These are phyloP conservation scores for Solanum chiquidenum DNA, from an alignment of 257 asterid genomes.

Conservation along the genomic window DNA sequence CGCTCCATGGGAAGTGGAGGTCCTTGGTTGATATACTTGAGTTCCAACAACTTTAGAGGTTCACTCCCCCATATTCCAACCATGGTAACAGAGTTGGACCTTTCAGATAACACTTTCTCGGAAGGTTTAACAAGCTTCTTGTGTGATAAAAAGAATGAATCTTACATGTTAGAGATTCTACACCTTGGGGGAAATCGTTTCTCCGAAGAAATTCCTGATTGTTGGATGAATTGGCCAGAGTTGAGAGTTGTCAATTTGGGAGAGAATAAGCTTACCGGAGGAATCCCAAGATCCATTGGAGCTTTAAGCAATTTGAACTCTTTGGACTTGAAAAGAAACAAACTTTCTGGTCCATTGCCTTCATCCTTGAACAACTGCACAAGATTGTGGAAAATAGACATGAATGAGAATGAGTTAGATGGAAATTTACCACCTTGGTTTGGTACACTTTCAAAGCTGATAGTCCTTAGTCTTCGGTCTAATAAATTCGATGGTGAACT, in stretches of 20 bases:
- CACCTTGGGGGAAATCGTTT: slow-evolving; percentile 13
- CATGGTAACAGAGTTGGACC: neutral
- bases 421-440: slow-evolving; percentile 23
- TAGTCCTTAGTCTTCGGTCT: slow-evolving; percentile 10
- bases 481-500: slow-evolving; percentile 15
- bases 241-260: slow-evolving; percentile 1
- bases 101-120: slow-evolving; percentile 15
- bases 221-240: slow-evolving; percentile 8
- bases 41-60: slow-evolving; percentile 23
- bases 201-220: slow-evolving; percentile 17
- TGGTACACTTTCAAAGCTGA: slow-evolving; percentile 6
- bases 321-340: slow-evolving; percentile 10
- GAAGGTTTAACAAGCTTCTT: slow-evolving; percentile 8
- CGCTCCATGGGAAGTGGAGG: neutral
- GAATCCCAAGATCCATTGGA: slow-evolving; percentile 16
- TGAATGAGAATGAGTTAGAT: slow-evolving; percentile 11
- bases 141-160: neutral
- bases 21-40: slow-evolving; percentile 4
- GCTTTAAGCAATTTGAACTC: slow-evolving; percentile 3
- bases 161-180: neutral
- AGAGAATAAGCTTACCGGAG: slow-evolving; percentile 16
- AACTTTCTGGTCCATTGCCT: slow-evolving; percentile 12
- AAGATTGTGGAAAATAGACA: slow-evolving; percentile 1
- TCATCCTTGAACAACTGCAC: slow-evolving; percentile 9
- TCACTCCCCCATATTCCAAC: slow-evolving; percentile 7